A percentile compares a stretch with the other conserved stretches of the same genome.
phyloP scores from a whole-genome alignment of 306 rosid species.

The Trifolium subterraneum region DNA sequence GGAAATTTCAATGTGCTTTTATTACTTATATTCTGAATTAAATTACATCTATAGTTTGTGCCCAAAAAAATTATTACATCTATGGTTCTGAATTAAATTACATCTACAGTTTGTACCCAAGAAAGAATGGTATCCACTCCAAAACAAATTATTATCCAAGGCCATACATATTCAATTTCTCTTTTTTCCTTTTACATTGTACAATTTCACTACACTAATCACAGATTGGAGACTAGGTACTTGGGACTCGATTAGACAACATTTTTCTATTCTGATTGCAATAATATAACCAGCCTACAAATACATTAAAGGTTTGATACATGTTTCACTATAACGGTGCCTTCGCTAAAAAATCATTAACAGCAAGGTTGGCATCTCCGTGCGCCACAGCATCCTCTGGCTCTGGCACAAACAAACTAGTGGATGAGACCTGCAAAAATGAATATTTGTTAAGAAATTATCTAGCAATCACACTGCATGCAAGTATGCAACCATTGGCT shows the following conservation, averaged over 20 bases:
- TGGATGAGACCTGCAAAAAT: constrained; percentile 71
- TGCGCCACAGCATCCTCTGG: constrained; percentile 94
- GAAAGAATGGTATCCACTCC: constrained; percentile 50
- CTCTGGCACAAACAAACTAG: constrained; percentile 83
- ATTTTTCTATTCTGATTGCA: constrained; percentile 28
- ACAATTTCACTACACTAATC: constrained; percentile 12
- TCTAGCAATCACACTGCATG: constrained; percentile 19
- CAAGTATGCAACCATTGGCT: not conserved
- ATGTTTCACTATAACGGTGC: constrained; percentile 57
- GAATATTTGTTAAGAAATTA: constrained; percentile 18
- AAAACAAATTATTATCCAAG: constrained; percentile 12
- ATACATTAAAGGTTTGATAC: constrained; percentile 42
- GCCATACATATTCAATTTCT: constrained; percentile 5
- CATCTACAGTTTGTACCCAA: constrained; percentile 11
- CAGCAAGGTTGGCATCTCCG: constrained; percentile 91
- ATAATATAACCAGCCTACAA: constrained; percentile 2
- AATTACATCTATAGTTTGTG: constrained; percentile 27
- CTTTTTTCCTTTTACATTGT: constrained; percentile 9
- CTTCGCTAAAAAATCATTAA: constrained; percentile 85
- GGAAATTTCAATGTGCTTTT: constrained; percentile 26
- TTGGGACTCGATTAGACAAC: constrained; percentile 39
- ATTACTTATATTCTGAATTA: constrained; percentile 28
- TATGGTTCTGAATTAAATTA: constrained; percentile 40
- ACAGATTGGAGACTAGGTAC: constrained; percentile 32
- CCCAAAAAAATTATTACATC: constrained; percentile 40